Evolutionary conservation across 2,329 filamentous ascomycete species (phyloP).

Genomic region (Leptographium radiaticola): DNA sequence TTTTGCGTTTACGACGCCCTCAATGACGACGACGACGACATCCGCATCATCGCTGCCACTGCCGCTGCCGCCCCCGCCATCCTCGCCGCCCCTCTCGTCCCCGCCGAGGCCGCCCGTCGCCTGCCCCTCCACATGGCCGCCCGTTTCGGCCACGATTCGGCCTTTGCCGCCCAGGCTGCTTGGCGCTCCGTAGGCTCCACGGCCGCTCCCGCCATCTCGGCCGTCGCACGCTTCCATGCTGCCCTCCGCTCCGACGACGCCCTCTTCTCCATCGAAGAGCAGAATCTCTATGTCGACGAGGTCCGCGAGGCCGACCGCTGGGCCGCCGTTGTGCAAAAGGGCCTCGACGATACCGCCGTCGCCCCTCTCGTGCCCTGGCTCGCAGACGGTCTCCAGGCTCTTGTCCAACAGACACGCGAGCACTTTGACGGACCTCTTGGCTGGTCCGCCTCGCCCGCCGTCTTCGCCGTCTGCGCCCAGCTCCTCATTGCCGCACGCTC

Average conservation of each 20-base stretch:
- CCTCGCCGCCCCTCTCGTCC: constrained; percentile 28
- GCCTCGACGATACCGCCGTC: neutral
- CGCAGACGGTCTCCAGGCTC: constrained; percentile 29
- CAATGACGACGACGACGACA: constrained; percentile 85
- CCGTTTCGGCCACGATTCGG: constrained; percentile 19
- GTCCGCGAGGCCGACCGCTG: constrained; percentile 62
- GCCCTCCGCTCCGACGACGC: constrained; percentile 46
- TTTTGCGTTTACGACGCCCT: constrained; percentile 62
- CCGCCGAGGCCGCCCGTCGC: constrained; percentile 31
- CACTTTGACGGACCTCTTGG: constrained; percentile 53
- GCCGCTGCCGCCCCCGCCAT: constrained; percentile 29
- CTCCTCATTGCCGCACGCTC: constrained; percentile 28
- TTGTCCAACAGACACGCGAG: constrained; percentile 22
- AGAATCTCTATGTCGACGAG: constrained; percentile 87
- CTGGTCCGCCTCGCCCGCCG: constrained; percentile 55
- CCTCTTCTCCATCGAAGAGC: constrained; percentile 80
- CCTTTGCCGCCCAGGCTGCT: constrained; percentile 27
- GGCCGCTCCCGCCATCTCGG: constrained; percentile 11
- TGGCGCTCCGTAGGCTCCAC: constrained; percentile 26
- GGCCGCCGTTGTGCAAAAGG: constrained; percentile 33
- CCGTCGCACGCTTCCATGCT: constrained; percentile 17
- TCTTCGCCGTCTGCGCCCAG: constrained; percentile 47
- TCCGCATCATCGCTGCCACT: constrained; percentile 51
- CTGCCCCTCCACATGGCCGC: constrained; percentile 30
- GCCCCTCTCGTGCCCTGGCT: constrained; percentile 32